Percentiles rank a stretch among this genome's conserved stretches.
Conservation (phyloP, 2,329 filamentous ascomycete genomes). For the Dactylonectria macrodidyma region DNA sequence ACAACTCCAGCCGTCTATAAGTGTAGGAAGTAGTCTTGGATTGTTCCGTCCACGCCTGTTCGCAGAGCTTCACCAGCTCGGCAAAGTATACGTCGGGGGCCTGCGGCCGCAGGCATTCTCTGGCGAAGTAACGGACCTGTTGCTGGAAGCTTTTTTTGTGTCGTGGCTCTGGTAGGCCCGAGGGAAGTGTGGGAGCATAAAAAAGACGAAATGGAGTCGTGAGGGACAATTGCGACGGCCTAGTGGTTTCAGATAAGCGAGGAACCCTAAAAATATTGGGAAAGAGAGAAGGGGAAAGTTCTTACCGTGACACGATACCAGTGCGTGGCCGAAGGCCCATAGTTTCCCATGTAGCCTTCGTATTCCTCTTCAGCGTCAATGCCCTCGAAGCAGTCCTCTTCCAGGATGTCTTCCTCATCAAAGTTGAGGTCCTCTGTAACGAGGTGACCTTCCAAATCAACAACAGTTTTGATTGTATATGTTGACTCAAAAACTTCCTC, state of each 20-base stretch:
- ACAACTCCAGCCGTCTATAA: no score
- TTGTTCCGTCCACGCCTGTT: not conserved
- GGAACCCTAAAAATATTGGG: not conserved
- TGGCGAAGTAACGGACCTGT: conserved; percentile 31
- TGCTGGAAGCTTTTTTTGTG: not conserved
- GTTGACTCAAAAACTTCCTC: conserved; percentile 26
- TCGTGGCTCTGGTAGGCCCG: not conserved
- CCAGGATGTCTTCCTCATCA: conserved; percentile 41
- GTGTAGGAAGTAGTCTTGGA: not conserved
- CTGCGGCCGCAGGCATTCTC: conserved; percentile 15
- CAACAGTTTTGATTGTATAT: conserved; percentile 43
- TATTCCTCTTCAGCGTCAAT: conserved; percentile 42
- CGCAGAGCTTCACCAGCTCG: conserved; percentile 21
- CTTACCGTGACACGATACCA: conserved; percentile 45
- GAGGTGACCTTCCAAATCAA: conserved; percentile 46
- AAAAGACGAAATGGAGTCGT: conserved; percentile 32
- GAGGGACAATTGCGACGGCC: conserved; percentile 41
- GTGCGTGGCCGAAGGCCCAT: conserved; percentile 40
- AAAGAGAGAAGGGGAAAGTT: not conserved
- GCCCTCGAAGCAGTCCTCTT: conserved; percentile 39
- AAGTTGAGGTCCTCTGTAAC: conserved; percentile 37
- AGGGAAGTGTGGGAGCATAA: not conserved
- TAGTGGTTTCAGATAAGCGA: conserved; percentile 5
- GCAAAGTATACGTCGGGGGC: conserved; percentile 8
- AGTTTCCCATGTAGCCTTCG: conserved; percentile 48